Base-by-base conservation (phyloP, 129 eudicot species). In the Escallonia herrerae region DNA sequence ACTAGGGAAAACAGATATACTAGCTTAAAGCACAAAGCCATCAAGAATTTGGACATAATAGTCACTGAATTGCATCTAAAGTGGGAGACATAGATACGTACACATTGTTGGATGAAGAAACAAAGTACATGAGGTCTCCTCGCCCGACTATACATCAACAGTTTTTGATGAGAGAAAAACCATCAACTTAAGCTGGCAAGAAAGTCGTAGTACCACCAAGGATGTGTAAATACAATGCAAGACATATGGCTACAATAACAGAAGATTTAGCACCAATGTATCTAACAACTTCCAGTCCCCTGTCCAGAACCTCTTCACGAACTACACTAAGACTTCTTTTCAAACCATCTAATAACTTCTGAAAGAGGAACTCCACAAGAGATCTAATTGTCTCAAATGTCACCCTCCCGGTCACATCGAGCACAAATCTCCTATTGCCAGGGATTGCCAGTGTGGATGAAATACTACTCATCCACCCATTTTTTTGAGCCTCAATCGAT, bases 381-480 rank as follows among this genome's bases (percentile, higher is more conserved):
- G 85, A 79, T 62, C 80, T 72, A 44, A 83, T 38, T 2, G 85
- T 79, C 56, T 76, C 85, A 47, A 79, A 76, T 11, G 89, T 83
- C 56, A 83, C 85, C 71, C 84, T 79, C 15, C 89, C 89, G 5
- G 89, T 83, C 72, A 79, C 66, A 76, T 83, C 77, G 47, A 83
- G 72, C 60, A 83, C 80, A 58, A 83, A 70, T 46, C 60, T 79
- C 65, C 85, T 60, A 66, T 83, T 83, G 60, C 82, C 72, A 38
- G 89, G 89, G n/a, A 79, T 82, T 1, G 85, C 67, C 70, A 83
- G 52, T n/a, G 85, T 79, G 50, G 85, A 79, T 3, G 82, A 72
- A 37, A 83, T 75, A 45, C 74, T 73, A 61, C 51, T 68, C 15
- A 76, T 71, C 89, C 82, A 83, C 22, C 72, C 76, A 65, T 44